Percentiles rank a stretch among this genome's conserved stretches.
Conservation (phyloP, 352 stramenopile species). For the Saprolegnia parasitica region DNA sequence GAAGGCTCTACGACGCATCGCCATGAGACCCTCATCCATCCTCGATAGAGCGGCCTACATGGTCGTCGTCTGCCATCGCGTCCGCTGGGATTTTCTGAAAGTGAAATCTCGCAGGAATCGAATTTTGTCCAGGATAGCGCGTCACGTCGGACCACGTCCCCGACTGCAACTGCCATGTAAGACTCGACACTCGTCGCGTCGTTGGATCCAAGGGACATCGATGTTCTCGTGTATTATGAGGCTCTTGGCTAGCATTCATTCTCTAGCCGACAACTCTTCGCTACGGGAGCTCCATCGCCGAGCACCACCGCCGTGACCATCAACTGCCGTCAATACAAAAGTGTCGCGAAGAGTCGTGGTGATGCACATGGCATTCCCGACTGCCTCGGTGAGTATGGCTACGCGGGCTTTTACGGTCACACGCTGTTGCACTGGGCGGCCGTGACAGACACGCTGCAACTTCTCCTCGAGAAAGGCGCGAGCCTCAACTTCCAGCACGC, state of each 20-base stretch:
- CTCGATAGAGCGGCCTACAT: background rate
- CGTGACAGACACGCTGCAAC: slow-evolving; percentile 51
- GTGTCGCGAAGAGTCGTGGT: no score
- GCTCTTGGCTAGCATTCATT: no score
- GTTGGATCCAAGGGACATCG: no score
- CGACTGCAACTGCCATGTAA: no score
- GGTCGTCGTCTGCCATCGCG: background rate
- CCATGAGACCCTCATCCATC: background rate
- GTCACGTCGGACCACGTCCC: background rate
- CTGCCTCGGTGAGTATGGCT: slow-evolving; percentile 71
- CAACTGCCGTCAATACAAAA: no score
- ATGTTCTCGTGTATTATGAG: no score
- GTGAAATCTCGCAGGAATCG: background rate
- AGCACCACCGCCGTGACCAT: no score
- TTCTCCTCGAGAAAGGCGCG: slow-evolving; percentile 56
- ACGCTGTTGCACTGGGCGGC: slow-evolving; percentile 75
- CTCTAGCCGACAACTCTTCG: no score
- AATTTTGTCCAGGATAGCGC: background rate
- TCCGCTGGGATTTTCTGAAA: background rate
- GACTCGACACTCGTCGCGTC: no score
- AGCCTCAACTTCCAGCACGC: slow-evolving; percentile 73
- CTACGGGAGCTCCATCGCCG: no score
- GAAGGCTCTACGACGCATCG: slow-evolving; percentile 30
- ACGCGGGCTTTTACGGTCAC: slow-evolving; percentile 63
- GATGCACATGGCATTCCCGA: no score